Evolutionary conservation across 495 filamentous ascomycete genomes (phyloP).

Genomic region (Aspergillus conjunctus): DNA sequence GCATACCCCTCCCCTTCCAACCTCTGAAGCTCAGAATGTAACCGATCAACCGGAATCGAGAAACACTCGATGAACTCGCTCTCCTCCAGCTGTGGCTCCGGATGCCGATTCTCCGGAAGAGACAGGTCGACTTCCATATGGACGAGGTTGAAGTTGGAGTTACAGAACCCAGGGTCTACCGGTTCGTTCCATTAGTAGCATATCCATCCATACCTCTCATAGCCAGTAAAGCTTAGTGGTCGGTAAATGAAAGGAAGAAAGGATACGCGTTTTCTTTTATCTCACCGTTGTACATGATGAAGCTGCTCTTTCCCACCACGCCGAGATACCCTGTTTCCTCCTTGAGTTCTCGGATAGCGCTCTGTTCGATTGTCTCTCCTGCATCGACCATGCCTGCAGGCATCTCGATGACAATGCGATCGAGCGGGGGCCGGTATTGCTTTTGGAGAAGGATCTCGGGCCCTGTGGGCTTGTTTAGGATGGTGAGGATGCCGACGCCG

Average conservation of each 20-base stretch:
- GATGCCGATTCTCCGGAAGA: slow-evolving; percentile 67
- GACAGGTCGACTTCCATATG: slow-evolving; percentile 78
- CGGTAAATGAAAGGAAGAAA: no score
- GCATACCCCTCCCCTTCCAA: slow-evolving; percentile 76
- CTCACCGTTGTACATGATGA: slow-evolving; percentile 83
- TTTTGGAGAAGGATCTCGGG: slow-evolving; percentile 82
- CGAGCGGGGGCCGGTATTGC: slow-evolving; percentile 83
- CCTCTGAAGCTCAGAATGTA: slow-evolving; percentile 68
- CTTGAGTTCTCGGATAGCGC: slow-evolving; percentile 83
- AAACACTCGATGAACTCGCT: slow-evolving; percentile 92
- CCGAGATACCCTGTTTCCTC: slow-evolving; percentile 95
- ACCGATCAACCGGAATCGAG: slow-evolving; percentile 62
- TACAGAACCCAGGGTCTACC: slow-evolving; percentile 83
- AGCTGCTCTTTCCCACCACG: slow-evolving; percentile 64
- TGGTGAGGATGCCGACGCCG: slow-evolving; percentile 87
- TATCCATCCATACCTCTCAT: not conserved
- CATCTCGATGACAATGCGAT: slow-evolving; percentile 77
- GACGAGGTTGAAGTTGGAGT: slow-evolving; percentile 85
- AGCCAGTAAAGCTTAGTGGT: no score
- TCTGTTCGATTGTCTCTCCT: slow-evolving; percentile 74
- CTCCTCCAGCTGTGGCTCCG: slow-evolving; percentile 76
- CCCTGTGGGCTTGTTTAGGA: slow-evolving; percentile 71
- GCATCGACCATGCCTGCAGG: slow-evolving; percentile 87
- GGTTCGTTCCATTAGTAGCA: no score
- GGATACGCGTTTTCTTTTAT: slow-evolving; percentile 4